These are phyloP conservation scores for Diaporthe helianthi DNA, from an alignment of 2,329 filamentous ascomycete species.

Conservation along the genomic window DNA sequence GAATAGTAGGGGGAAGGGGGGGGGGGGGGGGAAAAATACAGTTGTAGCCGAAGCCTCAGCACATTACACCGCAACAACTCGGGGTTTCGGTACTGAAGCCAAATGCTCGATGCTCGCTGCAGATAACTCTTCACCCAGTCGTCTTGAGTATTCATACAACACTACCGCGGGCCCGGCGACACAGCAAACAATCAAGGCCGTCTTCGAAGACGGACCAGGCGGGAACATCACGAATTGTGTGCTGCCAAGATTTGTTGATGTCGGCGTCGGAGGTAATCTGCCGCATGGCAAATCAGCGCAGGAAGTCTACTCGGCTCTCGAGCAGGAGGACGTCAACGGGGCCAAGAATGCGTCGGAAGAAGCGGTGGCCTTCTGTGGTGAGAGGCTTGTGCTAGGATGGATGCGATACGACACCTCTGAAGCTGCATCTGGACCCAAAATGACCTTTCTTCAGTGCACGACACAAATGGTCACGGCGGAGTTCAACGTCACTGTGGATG, in stretches of 20 bases:
- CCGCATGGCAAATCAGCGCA: background rate
- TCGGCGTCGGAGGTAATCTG: background rate
- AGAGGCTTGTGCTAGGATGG: slow-evolving; percentile 2
- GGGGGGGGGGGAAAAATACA: no score
- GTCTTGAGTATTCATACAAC: background rate
- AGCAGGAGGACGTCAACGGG: background rate
- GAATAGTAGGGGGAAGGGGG: no score
- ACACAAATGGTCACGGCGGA: slow-evolving; percentile 43
- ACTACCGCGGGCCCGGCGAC: background rate
- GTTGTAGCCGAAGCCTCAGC: no score
- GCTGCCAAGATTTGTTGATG: background rate
- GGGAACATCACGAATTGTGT: background rate
- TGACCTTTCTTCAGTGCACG: slow-evolving; percentile 38
- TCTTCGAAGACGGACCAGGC: background rate
- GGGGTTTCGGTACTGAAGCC: no score
- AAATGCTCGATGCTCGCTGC: no score
- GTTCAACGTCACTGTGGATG: slow-evolving; percentile 45
- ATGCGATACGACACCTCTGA: slow-evolving; percentile 12
- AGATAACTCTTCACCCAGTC: no score
- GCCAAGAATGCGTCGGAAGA: background rate
- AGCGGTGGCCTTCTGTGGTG: background rate
- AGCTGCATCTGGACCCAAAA: slow-evolving; percentile 34
- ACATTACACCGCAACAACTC: no score
- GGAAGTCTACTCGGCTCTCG: background rate
- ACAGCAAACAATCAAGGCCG: background rate